phyloP scores from a whole-genome alignment of 768 basidiomycete genomes.

The Pleurotus salmoneostramineus region DNA sequence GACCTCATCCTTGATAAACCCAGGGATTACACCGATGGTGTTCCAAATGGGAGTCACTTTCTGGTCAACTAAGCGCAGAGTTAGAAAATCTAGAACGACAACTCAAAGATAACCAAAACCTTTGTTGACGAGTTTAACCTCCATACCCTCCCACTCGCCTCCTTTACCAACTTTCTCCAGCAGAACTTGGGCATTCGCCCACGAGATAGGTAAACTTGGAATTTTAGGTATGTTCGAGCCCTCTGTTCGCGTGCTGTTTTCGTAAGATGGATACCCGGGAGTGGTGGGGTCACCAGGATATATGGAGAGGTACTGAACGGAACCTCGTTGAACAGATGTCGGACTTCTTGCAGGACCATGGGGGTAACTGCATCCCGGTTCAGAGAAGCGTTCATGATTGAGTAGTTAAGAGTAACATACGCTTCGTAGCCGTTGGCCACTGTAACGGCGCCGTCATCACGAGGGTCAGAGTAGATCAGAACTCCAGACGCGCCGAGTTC shows the following conservation, averaged over 20 bases:
- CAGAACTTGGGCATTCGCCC: constrained; percentile 58
- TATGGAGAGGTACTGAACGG: constrained; percentile 57
- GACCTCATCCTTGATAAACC: constrained; percentile 1
- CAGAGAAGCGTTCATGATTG: neutral
- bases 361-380: constrained; percentile 41
- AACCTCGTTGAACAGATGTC: constrained; percentile 61
- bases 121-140: constrained; percentile 56
- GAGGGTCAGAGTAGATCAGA: constrained; percentile 62
- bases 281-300: constrained; percentile 45
- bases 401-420: constrained; percentile 20
- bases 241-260: constrained; percentile 51
- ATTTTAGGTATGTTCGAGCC: constrained; percentile 48
- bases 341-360: constrained; percentile 65
- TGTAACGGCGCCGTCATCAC: constrained; percentile 63
- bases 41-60: constrained; percentile 12
- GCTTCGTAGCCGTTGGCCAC: constrained; percentile 50
- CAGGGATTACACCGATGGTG: constrained; percentile 3
- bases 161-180: constrained; percentile 42
- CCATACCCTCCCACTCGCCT: constrained; percentile 32
- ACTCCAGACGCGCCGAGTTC: constrained; percentile 59
- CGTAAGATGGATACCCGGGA: constrained; percentile 64
- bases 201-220: constrained; percentile 65
- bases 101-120: constrained; percentile 23
- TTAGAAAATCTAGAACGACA: neutral
- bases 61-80: constrained; percentile 15